These are phyloP conservation scores for Lachancea dasiensis DNA, from an alignment of 805 yeast species.

Conservation along the genomic window DNA sequence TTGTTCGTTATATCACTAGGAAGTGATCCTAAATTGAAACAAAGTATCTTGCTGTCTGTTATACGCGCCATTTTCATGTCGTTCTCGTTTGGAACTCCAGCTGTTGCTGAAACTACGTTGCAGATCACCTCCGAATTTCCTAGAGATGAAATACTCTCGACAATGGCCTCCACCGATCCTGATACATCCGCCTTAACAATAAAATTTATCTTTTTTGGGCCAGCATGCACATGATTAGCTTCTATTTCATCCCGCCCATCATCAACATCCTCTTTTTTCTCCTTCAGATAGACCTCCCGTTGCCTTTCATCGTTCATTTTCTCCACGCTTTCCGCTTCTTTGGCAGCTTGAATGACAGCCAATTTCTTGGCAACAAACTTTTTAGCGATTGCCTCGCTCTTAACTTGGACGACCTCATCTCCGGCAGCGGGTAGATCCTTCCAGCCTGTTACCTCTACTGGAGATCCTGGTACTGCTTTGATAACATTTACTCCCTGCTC, in stretches of 20 bases:
- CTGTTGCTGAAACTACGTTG: constrained; percentile 63
- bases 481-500: constrained; percentile 61
- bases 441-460: constrained; percentile 93
- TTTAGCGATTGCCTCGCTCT: constrained; percentile 67
- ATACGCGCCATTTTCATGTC: constrained; percentile 64
- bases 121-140: constrained; percentile 83
- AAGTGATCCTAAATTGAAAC: constrained; percentile 63
- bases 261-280: constrained; percentile 46
- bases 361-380: constrained; percentile 62
- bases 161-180: constrained; percentile 92
- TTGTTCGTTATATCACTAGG: constrained; percentile 54
- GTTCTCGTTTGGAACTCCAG: constrained; percentile 66
- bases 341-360: constrained; percentile 51
- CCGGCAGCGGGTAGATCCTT: constrained; percentile 89
- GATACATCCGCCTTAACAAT: constrained; percentile 87
- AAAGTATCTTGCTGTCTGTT: constrained; percentile 66
- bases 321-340: constrained; percentile 61
- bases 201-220: constrained; percentile 42
- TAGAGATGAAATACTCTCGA: constrained; percentile 69
- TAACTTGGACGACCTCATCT: constrained; percentile 72
- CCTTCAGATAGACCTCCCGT: constrained; percentile 45
- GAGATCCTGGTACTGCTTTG: constrained; percentile 77
- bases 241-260: constrained; percentile 30
- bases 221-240: constrained; percentile 20
- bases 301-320: constrained; percentile 61